Percentiles rank a stretch among this genome's conserved stretches.
Conservation (phyloP, 805 yeast species). For the Zygosaccharomyces lentus region DNA sequence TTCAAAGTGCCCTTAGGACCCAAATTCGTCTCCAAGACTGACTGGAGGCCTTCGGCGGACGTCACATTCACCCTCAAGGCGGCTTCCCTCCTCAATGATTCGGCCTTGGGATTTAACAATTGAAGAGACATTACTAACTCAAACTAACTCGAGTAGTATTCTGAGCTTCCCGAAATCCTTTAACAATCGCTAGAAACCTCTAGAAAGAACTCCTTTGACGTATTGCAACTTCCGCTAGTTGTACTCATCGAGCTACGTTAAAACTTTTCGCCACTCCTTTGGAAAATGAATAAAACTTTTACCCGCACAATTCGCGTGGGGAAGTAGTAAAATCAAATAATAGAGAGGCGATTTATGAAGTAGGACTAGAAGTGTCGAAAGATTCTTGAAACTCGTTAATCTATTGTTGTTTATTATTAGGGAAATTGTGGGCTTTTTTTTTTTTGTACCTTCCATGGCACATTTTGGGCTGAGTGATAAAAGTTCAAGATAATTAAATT, state of each 20-base stretch:
- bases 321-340: background rate
- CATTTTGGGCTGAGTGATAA: too few species aligned
- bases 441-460: too few species aligned
- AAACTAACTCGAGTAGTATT: background rate
- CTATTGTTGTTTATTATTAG: too few species aligned
- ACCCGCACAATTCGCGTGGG: background rate
- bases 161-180: background rate
- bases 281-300: background rate
- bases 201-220: background rate
- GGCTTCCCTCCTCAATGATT: constrained; percentile 90
- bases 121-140: constrained; percentile 54
- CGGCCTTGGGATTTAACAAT: constrained; percentile 94
- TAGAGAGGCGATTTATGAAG: too few species aligned
- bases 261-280: constrained; percentile 6
- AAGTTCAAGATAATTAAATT: too few species aligned
- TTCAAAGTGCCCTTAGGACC: constrained; percentile 98
- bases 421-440: too few species aligned
- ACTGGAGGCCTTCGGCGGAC: constrained; percentile 96
- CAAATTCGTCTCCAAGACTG: constrained; percentile 82
- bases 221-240: background rate
- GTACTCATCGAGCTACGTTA: background rate
- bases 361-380: background rate
- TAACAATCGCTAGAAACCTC: background rate
- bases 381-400: too few species aligned
- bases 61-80: constrained; percentile 92